phyloP scores from a whole-genome alignment of 2,329 filamentous ascomycete species.

The Cladophialophora psammophila region DNA sequence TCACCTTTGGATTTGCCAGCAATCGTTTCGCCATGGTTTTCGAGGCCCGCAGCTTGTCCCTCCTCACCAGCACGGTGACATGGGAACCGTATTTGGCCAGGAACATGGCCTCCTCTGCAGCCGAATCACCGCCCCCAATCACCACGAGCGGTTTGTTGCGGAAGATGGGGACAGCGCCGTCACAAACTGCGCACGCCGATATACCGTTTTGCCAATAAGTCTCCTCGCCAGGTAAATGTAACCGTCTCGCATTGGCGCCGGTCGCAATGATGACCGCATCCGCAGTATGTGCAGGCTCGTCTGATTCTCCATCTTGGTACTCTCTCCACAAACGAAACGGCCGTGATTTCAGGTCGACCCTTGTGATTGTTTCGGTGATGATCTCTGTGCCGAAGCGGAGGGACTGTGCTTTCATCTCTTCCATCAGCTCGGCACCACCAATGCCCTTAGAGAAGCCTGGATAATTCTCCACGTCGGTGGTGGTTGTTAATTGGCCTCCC shows the following conservation, averaged over 20 bases:
- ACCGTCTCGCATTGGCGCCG: constrained; percentile 85
- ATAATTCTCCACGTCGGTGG: constrained; percentile 98
- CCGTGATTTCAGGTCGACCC: constrained; percentile 80
- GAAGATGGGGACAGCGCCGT: constrained; percentile 97
- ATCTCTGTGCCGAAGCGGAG: constrained; percentile 91
- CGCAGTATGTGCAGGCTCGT: constrained; percentile 78
- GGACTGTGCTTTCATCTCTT: constrained; percentile 91
- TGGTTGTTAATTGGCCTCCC: constrained; percentile 96
- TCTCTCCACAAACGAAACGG: constrained; percentile 96
- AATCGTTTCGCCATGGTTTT: constrained; percentile 91
- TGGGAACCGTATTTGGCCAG: constrained; percentile 96
- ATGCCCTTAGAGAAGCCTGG: constrained; percentile 92
- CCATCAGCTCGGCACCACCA: constrained; percentile 89
- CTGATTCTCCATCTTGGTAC: constrained; percentile 75
- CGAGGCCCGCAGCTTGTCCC: constrained; percentile 83
- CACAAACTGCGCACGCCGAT: constrained; percentile 95
- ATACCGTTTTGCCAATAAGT: constrained; percentile 98
- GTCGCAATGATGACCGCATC: constrained; percentile 94
- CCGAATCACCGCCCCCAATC: constrained; percentile 95
- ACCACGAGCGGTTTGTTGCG: constrained; percentile 94
- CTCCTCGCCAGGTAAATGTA: constrained; percentile 86
- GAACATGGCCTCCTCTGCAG: constrained; percentile 96
- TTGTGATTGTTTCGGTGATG: constrained; percentile 88
- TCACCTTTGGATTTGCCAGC: constrained; percentile 84
- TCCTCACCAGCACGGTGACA: constrained; percentile 91